Conservation (phyloP, 2,329 filamentous ascomycete species). For the Grosmannia serpens region DNA sequence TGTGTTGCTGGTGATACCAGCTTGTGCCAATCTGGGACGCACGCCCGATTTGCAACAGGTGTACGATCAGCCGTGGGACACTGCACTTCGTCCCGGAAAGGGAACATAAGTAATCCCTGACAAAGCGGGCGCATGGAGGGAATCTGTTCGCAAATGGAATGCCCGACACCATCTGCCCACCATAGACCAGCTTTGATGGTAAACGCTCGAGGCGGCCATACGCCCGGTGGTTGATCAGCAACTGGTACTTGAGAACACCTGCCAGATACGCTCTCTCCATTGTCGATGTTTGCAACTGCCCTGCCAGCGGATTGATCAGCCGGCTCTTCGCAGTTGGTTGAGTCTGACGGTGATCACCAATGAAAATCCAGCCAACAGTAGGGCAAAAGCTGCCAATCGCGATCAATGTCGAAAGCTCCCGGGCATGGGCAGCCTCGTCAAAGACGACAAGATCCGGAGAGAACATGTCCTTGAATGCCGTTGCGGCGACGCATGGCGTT, state of each 20-base stretch:
- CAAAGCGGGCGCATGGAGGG: slow-evolving; percentile 8
- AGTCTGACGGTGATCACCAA: slow-evolving; percentile 33
- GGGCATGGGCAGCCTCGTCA: slow-evolving; percentile 49
- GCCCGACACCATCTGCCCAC: slow-evolving; percentile 24
- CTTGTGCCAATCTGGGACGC: slow-evolving; percentile 19
- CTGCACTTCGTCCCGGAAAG: slow-evolving; percentile 9
- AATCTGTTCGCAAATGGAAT: slow-evolving; percentile 9
- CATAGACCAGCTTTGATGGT: slow-evolving; percentile 30
- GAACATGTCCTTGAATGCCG: slow-evolving; percentile 38
- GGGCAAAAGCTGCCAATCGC: slow-evolving; percentile 31
- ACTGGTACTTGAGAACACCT: slow-evolving; percentile 13
- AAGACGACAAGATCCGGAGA: slow-evolving; percentile 79
- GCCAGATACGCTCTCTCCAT: slow-evolving; percentile 17
- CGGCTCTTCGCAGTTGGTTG: slow-evolving; percentile 25
- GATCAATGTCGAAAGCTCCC: slow-evolving; percentile 34
- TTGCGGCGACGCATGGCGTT: slow-evolving; percentile 31
- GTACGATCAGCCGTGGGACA: slow-evolving; percentile 27
- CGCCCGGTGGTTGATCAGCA: slow-evolving; percentile 19
- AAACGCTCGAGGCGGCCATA: slow-evolving; percentile 23
- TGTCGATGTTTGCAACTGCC: slow-evolving; percentile 15
- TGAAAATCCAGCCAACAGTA: slow-evolving; percentile 29
- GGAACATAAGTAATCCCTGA: slow-evolving; percentile 11
- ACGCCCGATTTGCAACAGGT: slow-evolving; percentile 7
- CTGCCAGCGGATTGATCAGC: slow-evolving; percentile 7
- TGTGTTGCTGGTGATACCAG: slow-evolving; percentile 28